Evolutionary conservation across 75 land plant species (phyloP).

Genomic region (Gnetum montanum): DNA sequence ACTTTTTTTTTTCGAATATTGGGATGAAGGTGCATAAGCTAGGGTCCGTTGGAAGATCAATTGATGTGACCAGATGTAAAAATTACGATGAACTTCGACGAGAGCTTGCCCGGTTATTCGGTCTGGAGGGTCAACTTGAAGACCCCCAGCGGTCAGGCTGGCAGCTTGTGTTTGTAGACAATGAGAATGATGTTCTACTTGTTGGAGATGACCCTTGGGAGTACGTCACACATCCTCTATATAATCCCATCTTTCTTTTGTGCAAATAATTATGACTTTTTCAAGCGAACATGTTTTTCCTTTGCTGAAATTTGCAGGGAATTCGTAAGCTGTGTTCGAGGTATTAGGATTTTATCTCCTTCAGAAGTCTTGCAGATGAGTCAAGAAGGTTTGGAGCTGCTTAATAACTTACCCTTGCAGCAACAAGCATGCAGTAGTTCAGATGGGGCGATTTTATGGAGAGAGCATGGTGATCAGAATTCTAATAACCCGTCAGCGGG

Average conservation of each 20-base stretch:
- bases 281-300: neutral
- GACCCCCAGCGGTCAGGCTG: constrained; percentile 85
- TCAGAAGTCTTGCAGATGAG: constrained; percentile 94
- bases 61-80: constrained; percentile 72
- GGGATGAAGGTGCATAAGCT: constrained; percentile 68
- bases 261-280: neutral
- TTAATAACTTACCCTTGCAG: constrained; percentile 30
- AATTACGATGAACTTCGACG: constrained; percentile 76
- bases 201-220: constrained; percentile 99
- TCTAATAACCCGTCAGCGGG: constrained; percentile 26
- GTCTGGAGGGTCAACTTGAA: constrained; percentile 82
- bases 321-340: constrained; percentile 88
- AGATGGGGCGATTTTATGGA: constrained; percentile 57
- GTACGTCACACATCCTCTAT: constrained; percentile 49
- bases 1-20: neutral
- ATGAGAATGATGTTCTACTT: constrained; percentile 90
- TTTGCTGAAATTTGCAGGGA: constrained; percentile 43
- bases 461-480: constrained; percentile 34
- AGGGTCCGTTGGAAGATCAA: constrained; percentile 88
- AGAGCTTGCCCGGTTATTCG: constrained; percentile 80
- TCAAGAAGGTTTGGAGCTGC: constrained; percentile 54
- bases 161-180: constrained; percentile 95
- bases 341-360: constrained; percentile 89
- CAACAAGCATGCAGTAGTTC: constrained; percentile 87
- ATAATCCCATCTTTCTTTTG: neutral